Conservation (phyloP, 495 filamentous ascomycete genomes). For the Amphirosellinia nigrospora region DNA sequence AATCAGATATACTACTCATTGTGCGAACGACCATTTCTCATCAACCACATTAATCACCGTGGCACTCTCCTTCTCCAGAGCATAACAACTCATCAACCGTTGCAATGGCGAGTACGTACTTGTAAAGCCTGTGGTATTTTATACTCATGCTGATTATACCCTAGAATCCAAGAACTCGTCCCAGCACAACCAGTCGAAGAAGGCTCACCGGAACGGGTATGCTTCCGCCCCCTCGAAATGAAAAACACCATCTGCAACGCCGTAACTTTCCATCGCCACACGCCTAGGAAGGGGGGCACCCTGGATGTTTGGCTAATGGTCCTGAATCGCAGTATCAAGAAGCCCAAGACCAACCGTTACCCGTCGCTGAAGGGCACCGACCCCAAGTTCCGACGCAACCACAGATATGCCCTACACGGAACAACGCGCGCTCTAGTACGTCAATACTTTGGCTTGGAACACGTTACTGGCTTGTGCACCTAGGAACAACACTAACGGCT, state of each 20-base stretch:
- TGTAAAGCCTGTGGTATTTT: not conserved
- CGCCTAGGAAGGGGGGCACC: not conserved
- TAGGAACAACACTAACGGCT: constrained; percentile 47
- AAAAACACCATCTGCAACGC: not conserved
- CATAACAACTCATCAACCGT: constrained; percentile 44
- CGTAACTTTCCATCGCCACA: constrained; percentile 1
- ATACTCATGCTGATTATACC: not conserved
- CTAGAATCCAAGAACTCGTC: constrained; percentile 98
- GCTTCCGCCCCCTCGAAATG: constrained; percentile 34
- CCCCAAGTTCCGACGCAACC: constrained; percentile 99
- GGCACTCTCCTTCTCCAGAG: constrained; percentile 28
- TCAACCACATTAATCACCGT: constrained; percentile 33
- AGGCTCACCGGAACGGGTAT: constrained; percentile 98
- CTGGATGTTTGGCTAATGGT: constrained; percentile 18
- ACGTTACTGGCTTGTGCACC: not conserved
- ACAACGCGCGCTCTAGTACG: constrained; percentile 97
- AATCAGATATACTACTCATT: constrained; percentile 35
- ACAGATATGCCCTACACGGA: constrained; percentile 98
- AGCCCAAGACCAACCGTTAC: constrained; percentile 98
- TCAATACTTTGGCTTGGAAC: constrained; percentile 32
- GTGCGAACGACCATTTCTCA: constrained; percentile 34
- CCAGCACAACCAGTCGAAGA: constrained; percentile 95
- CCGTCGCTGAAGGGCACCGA: constrained; percentile 98
- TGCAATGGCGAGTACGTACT: constrained; percentile 59
- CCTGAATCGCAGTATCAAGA: constrained; percentile 83